Evolutionary conservation across 352 stramenopile species (phyloP).

Genomic region (Globisporangium megalacanthum): DNA sequence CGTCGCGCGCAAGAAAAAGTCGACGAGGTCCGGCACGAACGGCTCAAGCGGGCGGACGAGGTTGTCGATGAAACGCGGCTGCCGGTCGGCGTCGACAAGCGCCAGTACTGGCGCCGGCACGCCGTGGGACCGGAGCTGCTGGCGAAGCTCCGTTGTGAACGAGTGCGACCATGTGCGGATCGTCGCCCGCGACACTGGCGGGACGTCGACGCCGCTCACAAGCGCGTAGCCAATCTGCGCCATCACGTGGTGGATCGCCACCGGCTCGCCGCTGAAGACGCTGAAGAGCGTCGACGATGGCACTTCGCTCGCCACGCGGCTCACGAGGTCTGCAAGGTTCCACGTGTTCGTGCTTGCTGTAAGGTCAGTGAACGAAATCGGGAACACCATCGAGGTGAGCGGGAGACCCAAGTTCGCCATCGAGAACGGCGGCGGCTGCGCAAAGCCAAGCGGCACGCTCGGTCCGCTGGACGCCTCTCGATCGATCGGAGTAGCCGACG

Average conservation of each 20-base stretch:
- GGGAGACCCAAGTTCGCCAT: constrained; percentile 32
- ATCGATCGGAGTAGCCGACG: neutral
- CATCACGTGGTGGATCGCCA: constrained; percentile 50
- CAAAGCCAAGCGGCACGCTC: constrained; percentile 1
- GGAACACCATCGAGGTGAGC: constrained; percentile 49
- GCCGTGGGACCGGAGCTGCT: constrained; percentile 29
- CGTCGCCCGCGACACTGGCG: constrained; percentile 42
- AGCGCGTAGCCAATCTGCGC: constrained; percentile 50
- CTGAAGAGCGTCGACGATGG: constrained; percentile 47
- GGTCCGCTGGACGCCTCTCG: neutral
- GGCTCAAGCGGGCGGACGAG: constrained; percentile 45
- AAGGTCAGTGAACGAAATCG: constrained; percentile 37
- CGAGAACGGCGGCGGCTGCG: constrained; percentile 5
- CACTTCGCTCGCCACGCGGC: constrained; percentile 37
- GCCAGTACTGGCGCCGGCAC: constrained; percentile 29
- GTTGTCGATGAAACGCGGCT: constrained; percentile 29
- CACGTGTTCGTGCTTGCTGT: constrained; percentile 40
- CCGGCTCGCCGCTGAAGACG: constrained; percentile 36
- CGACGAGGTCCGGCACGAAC: constrained; percentile 53
- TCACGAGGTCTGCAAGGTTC: constrained; percentile 56
- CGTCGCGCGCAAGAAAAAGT: constrained; percentile 52
- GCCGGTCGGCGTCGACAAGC: constrained; percentile 21
- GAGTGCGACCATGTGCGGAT: constrained; percentile 54
- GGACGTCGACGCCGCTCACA: constrained; percentile 56
- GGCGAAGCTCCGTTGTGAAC: constrained; percentile 36